Conservation (phyloP, 306 rosid species). For the Argentina anserina region DNA sequence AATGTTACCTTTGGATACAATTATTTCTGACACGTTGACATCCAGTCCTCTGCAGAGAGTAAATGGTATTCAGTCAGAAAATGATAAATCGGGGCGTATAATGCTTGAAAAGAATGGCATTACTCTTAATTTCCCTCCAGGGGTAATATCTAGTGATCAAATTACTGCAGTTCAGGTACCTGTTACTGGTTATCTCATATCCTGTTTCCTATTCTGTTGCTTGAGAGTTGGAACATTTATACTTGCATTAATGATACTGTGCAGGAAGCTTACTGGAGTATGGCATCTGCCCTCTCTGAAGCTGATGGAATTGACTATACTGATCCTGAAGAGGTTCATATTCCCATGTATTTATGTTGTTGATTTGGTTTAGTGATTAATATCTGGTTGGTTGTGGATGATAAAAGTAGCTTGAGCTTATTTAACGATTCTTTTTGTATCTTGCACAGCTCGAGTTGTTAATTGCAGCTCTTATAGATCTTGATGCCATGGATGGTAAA, state of each 20-base stretch:
- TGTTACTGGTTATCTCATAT: not conserved
- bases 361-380: constrained; percentile 17
- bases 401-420: constrained; percentile 2
- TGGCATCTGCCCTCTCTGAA: constrained; percentile 89
- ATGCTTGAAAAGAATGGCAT: constrained; percentile 72
- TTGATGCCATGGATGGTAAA: constrained; percentile 97
- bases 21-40: constrained; percentile 30
- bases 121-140: constrained; percentile 58
- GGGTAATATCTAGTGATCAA: constrained; percentile 66
- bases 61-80: constrained; percentile 42
- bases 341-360: constrained; percentile 15
- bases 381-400: constrained; percentile 7
- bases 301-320: constrained; percentile 97
- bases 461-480: constrained; percentile 81
- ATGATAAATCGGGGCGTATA: constrained; percentile 41
- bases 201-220: constrained; percentile 12
- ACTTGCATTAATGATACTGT: constrained; percentile 16
- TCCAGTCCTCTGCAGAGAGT: constrained; percentile 55
- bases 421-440: constrained; percentile 25
- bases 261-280: constrained; percentile 93
- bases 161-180: constrained; percentile 78
- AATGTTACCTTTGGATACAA: not conserved
- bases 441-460: constrained; percentile 78
- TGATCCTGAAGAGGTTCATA: constrained; percentile 89
- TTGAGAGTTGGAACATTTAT: constrained; percentile 20